Evolutionary conservation across 2,329 filamentous ascomycete species (phyloP).

Genomic region (Coleophoma crateriformis): DNA sequence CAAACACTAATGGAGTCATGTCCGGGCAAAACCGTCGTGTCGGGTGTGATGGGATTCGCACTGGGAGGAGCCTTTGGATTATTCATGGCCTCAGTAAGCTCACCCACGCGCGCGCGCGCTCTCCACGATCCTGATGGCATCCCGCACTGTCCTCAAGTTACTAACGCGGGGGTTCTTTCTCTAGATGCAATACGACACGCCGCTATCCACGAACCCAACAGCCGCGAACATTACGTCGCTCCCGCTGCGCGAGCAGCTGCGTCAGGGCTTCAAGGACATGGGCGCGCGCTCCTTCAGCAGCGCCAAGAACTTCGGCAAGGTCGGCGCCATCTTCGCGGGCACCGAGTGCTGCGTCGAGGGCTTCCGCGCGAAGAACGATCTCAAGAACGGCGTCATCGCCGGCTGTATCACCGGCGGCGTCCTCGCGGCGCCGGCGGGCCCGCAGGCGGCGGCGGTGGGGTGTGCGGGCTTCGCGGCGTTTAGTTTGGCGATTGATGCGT

Average conservation of each 20-base stretch:
- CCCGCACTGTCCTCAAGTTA: not conserved
- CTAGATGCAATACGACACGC: slow-evolving; percentile 97
- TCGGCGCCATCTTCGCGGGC: slow-evolving; percentile 84
- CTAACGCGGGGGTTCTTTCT: not conserved
- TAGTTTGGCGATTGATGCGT: slow-evolving; percentile 84
- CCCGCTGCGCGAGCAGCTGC: slow-evolving; percentile 78
- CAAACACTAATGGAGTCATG: slow-evolving; percentile 75
- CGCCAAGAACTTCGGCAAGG: slow-evolving; percentile 91
- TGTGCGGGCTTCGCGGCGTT: slow-evolving; percentile 95
- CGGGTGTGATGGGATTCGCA: slow-evolving; percentile 89
- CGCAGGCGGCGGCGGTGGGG: slow-evolving; percentile 80
- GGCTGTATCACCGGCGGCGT: slow-evolving; percentile 91
- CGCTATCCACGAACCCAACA: slow-evolving; percentile 46
- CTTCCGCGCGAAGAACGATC: slow-evolving; percentile 85
- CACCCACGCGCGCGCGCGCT: not conserved
- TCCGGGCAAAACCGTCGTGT: slow-evolving; percentile 79
- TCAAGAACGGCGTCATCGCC: slow-evolving; percentile 79
- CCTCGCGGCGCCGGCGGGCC: slow-evolving; percentile 79
- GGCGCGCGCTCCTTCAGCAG: slow-evolving; percentile 74
- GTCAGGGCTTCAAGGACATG: slow-evolving; percentile 90
- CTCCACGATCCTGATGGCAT: not conserved
- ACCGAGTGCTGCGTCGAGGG: slow-evolving; percentile 97
- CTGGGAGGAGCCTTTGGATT: slow-evolving; percentile 91
- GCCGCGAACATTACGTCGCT: slow-evolving; percentile 50
- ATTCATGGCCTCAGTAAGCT: slow-evolving; percentile 91